phyloP scores from a whole-genome alignment of 805 yeast genomes.

The Candida andamanensis region DNA sequence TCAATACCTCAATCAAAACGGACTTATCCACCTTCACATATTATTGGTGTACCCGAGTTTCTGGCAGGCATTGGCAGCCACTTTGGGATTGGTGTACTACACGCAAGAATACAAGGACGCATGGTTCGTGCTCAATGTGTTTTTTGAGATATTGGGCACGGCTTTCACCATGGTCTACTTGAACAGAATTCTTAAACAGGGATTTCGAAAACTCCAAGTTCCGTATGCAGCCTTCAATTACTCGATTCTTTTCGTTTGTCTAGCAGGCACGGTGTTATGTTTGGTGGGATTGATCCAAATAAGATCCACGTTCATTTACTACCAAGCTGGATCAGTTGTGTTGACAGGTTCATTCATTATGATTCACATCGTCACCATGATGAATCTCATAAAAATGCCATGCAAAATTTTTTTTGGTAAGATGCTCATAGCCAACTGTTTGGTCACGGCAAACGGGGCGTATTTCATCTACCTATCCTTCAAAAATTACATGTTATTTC shows the following conservation, averaged over 20 bases:
- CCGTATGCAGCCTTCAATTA: constrained; percentile 2
- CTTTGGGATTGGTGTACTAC: constrained; percentile 6
- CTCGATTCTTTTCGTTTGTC: background rate
- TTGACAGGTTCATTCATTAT: constrained; percentile 3
- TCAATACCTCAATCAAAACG: constrained; percentile 1
- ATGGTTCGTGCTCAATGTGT: constrained; percentile 7
- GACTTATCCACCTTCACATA: constrained; percentile 1
- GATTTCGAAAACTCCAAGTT: background rate
- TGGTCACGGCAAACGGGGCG: constrained; percentile 4
- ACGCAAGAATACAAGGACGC: constrained; percentile 4
- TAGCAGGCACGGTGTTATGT: constrained; percentile 5
- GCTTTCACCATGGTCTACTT: constrained; percentile 4
- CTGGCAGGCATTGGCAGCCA: constrained; percentile 7
- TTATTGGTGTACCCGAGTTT: constrained; percentile 7
- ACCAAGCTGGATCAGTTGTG: constrained; percentile 8
- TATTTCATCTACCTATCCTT: constrained; percentile 9
- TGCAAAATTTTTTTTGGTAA: constrained; percentile 2
- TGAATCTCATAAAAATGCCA: background rate
- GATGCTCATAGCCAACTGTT: background rate
- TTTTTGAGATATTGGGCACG: constrained; percentile 9
- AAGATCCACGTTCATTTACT: constrained; percentile 5
- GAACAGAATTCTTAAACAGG: constrained; percentile 2
- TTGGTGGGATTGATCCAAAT: constrained; percentile 7
- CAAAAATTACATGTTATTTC: constrained; percentile 1
- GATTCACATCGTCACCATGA: background rate